These are phyloP conservation scores for Magnaporthales sp. DNA, from an alignment of 2,329 filamentous ascomycete species.

Conservation along the genomic window DNA sequence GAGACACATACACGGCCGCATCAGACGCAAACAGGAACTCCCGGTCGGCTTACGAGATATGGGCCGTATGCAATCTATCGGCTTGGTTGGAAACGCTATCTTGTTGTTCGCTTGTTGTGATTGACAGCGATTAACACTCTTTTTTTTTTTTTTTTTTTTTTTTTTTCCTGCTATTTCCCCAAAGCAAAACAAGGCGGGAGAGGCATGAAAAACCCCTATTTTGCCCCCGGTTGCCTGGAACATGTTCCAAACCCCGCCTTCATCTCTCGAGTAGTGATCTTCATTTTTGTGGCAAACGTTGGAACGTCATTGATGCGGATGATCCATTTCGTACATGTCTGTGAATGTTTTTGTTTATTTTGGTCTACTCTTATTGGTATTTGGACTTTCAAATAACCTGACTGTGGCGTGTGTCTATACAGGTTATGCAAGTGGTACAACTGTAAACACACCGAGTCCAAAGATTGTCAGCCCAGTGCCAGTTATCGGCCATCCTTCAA, in stretches of 20 bases:
- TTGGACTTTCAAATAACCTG: not conserved
- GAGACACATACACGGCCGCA: not conserved
- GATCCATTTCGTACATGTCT: not conserved
- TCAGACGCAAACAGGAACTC: not conserved
- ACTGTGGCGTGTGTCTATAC: not conserved
- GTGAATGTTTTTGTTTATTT: not conserved
- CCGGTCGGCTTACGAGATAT: not conserved
- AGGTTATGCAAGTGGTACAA: not conserved
- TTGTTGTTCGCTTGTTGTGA: not conserved
- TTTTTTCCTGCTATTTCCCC: not conserved
- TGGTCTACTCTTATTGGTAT: not conserved
- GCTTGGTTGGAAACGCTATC: not conserved
- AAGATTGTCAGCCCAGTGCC: not conserved
- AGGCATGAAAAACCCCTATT: not conserved
- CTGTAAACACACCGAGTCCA: too few species aligned
- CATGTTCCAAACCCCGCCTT: not conserved
- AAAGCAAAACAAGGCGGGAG: not conserved
- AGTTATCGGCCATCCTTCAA: not conserved
- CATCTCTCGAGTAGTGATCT: not conserved
- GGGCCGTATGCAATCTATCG: not conserved
- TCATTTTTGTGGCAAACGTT: not conserved
- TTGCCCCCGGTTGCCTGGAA: not conserved
- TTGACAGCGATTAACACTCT: not conserved
- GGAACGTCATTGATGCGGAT: conserved; percentile 5
- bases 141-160: not conserved